Conservation (phyloP, 768 basidiomycete species). For the Russula olivacea region DNA sequence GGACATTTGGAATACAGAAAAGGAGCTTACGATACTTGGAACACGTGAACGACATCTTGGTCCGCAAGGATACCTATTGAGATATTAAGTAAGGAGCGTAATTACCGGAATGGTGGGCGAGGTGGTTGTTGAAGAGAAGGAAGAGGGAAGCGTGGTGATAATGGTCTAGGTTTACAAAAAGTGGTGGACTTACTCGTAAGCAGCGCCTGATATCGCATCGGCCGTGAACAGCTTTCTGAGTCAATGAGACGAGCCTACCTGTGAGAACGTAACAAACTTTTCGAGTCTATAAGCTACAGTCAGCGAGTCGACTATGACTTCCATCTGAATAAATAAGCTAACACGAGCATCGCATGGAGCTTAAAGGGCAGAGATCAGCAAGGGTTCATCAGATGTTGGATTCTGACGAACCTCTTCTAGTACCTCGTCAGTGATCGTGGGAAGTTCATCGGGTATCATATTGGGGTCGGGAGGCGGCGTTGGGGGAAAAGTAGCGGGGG, state of each 20-base stretch:
- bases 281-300: constrained; percentile 24
- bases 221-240: background rate
- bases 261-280: constrained; percentile 30
- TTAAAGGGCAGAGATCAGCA: constrained; percentile 26
- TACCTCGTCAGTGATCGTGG: constrained; percentile 40
- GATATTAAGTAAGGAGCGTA: background rate
- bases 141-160: too few species aligned
- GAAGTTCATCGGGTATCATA: constrained; percentile 23
- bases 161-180: background rate
- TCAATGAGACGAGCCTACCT: constrained; percentile 19
- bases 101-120: background rate
- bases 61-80: constrained; percentile 19
- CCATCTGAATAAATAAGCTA: constrained; percentile 6
- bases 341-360: constrained; percentile 60
- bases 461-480: constrained; percentile 28
- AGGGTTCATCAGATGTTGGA: background rate
- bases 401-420: constrained; percentile 39
- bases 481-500: constrained; percentile 49
- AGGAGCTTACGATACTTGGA: constrained; percentile 22
- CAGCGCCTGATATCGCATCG: constrained; percentile 4
- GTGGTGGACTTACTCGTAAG: constrained; percentile 6
- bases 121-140: too few species aligned
- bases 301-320: background rate
- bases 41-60: constrained; percentile 22
- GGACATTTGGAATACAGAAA: background rate